Percentiles rank a stretch among this genome's conserved stretches.
Evolutionary conservation across 768 basidiomycete genomes (phyloP).

Genomic region (Porphyrellus cyaneotinctus): DNA sequence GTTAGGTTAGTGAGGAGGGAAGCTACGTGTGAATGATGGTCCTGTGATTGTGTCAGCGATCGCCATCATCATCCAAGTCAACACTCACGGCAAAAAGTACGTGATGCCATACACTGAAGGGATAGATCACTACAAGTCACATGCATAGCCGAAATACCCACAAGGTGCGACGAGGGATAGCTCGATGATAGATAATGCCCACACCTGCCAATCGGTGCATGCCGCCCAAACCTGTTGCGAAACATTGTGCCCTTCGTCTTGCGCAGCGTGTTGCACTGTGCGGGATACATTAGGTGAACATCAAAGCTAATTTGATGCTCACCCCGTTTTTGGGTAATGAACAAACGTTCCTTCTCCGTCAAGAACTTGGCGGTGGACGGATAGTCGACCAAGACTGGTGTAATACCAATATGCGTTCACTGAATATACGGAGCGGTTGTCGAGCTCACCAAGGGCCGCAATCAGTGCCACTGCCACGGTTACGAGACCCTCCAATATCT

Average conservation of each 20-base stretch:
- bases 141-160: neutral
- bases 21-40: neutral
- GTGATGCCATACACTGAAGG: conserved; percentile 4
- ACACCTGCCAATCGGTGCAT: conserved; percentile 5
- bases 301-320: neutral
- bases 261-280: neutral
- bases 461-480: neutral
- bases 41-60: neutral
- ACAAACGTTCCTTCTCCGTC: neutral
- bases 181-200: neutral
- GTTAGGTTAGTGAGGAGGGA: neutral
- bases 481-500: conserved; percentile 5
- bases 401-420: neutral
- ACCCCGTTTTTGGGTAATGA: neutral
- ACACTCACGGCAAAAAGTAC: conserved; percentile 2
- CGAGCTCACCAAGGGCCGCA: neutral
- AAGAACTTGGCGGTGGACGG: neutral
- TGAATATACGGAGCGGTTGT: neutral
- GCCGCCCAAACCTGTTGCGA: neutral
- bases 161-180: neutral
- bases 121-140: neutral
- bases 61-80: neutral
- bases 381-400: conserved; percentile 3
- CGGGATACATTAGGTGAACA: neutral
- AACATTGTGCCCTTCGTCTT: neutral